Evolutionary conservation across 768 basidiomycete genomes (phyloP).

Genomic region (Suillus alpinus): DNA sequence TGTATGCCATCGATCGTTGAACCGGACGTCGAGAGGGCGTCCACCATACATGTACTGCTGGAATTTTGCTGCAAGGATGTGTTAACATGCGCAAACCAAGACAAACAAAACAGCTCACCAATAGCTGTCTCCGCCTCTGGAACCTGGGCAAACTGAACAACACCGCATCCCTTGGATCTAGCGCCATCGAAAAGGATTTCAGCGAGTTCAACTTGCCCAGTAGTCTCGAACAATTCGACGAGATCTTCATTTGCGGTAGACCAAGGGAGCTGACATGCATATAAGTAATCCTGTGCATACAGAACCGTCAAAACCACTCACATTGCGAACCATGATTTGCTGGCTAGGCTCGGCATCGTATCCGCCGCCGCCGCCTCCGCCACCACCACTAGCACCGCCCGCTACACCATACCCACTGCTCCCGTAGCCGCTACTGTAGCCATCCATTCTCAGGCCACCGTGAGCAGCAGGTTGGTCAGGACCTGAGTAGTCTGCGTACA

Average conservation of each 20-base stretch:
- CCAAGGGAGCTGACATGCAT: constrained; percentile 77
- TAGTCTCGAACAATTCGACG: constrained; percentile 97
- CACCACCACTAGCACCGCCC: constrained; percentile 25
- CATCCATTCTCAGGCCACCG: constrained; percentile 35
- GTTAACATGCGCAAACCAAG: neutral
- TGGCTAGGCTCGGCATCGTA: constrained; percentile 83
- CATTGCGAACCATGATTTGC: constrained; percentile 98
- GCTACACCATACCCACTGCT: constrained; percentile 35
- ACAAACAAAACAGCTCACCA: constrained; percentile 41
- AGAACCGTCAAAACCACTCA: constrained; percentile 44
- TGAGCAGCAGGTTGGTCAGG: constrained; percentile 61
- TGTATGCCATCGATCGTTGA: constrained; percentile 95
- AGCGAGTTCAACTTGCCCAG: constrained; percentile 90
- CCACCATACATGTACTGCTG: constrained; percentile 95
- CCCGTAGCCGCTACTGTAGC: constrained; percentile 38
- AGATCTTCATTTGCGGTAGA: constrained; percentile 98
- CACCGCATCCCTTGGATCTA: constrained; percentile 91
- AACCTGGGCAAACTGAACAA: constrained; percentile 90
- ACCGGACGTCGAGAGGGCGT: constrained; percentile 84
- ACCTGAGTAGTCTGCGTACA: constrained; percentile 91
- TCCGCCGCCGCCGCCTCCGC: constrained; percentile 23
- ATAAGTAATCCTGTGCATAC: neutral
- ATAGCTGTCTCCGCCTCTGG: constrained; percentile 93
- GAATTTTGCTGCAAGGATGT: constrained; percentile 68
- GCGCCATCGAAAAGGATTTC: constrained; percentile 94